Evolutionary conservation across 768 basidiomycete genomes (phyloP).

Genomic region (Dentipellis sp.): DNA sequence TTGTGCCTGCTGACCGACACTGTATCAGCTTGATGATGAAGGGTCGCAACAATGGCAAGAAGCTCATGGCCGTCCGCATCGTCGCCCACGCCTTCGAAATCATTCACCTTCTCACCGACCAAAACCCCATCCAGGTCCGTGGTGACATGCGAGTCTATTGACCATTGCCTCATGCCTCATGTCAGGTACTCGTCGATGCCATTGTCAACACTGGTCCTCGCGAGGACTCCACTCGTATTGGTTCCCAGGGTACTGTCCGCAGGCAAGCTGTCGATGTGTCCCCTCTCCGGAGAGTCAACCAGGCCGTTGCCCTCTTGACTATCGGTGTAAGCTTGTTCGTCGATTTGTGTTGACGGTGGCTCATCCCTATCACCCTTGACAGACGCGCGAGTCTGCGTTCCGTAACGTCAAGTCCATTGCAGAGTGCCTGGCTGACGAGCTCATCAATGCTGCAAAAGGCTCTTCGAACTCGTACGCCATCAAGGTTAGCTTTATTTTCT

Average conservation of each 20-base stretch:
- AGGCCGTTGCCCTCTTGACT: conserved; percentile 91
- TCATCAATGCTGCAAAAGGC: conserved; percentile 99
- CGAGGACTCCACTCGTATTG: conserved; percentile 99
- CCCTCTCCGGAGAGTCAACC: conserved; percentile 95
- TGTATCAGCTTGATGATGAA: conserved; percentile 93
- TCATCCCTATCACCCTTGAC: conserved; percentile 3
- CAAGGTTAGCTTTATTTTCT: conserved; percentile 50
- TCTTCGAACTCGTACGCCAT: conserved; percentile 99
- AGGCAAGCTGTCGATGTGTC: conserved; percentile 99
- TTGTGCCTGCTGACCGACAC: background rate
- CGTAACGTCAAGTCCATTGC: conserved; percentile 99
- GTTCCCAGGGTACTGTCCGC: conserved; percentile 98
- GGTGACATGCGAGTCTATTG: background rate
- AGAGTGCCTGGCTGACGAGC: conserved; percentile 97
- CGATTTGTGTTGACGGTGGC: background rate
- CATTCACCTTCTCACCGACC: conserved; percentile 99
- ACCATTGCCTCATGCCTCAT: background rate
- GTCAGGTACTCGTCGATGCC: conserved; percentile 88
- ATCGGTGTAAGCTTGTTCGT: conserved; percentile 63
- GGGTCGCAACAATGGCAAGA: conserved; percentile 99
- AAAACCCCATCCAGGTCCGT: conserved; percentile 96
- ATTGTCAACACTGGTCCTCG: conserved; percentile 99
- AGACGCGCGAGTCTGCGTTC: conserved; percentile 99
- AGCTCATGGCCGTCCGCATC: conserved; percentile 97
- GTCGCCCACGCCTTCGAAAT: conserved; percentile 99